Evolutionary conservation across 1,284 basidiomycete genomes (phyloP).

Genomic region (Xanthoconium separans): DNA sequence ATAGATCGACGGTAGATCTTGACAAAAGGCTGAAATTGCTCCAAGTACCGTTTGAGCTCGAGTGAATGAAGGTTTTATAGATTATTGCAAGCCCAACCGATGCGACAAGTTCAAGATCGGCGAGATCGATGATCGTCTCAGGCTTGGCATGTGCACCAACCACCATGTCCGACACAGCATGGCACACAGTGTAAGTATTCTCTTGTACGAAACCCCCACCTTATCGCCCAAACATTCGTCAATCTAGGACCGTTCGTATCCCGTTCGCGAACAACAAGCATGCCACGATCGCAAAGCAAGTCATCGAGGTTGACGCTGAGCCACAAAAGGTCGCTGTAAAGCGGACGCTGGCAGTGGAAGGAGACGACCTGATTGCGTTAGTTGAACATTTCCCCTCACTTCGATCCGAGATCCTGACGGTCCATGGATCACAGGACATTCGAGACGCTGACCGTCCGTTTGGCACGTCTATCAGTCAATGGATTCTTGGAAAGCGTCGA

Average conservation of each 20-base stretch:
- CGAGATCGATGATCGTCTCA: background rate
- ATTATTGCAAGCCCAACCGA: background rate
- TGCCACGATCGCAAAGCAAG: constrained; percentile 74
- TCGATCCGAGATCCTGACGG: constrained; percentile 3
- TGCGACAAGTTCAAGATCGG: constrained; percentile 5
- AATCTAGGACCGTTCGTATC: constrained; percentile 64
- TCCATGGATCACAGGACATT: constrained; percentile 52
- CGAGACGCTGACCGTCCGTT: constrained; percentile 72
- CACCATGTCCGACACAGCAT: constrained; percentile 28
- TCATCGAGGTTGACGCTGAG: constrained; percentile 83
- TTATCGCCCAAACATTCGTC: background rate
- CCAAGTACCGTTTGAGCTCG: background rate
- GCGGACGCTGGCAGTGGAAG: constrained; percentile 64
- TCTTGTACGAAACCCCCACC: background rate
- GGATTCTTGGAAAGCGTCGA: constrained; percentile 87
- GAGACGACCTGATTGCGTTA: constrained; percentile 69
- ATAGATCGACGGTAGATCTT: background rate
- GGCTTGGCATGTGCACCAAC: background rate
- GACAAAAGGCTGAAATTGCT: background rate
- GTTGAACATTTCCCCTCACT: constrained; percentile 20
- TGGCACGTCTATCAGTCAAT: constrained; percentile 81
- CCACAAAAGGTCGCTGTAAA: constrained; percentile 78
- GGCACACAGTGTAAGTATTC: constrained; percentile 33
- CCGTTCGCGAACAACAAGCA: constrained; percentile 75
- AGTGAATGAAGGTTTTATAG: background rate